phyloP scores from a whole-genome alignment of 2,329 filamentous ascomycete genomes.

The Passalora sequoiae region DNA sequence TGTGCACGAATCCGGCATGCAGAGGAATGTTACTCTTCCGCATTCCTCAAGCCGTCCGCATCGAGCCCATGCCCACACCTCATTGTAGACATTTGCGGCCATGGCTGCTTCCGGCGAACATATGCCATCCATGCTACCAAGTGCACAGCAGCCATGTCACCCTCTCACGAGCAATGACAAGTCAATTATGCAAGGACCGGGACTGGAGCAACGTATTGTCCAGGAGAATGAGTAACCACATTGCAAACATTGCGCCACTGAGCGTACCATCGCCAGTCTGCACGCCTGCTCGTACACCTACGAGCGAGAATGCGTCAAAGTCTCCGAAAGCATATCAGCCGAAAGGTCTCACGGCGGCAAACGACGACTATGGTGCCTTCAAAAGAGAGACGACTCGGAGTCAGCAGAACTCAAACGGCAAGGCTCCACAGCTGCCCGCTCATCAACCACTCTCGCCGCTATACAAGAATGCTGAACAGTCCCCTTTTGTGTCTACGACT shows the following conservation, averaged over 20 bases:
- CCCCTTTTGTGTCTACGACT: not conserved
- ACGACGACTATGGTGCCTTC: too few relatives aligned
- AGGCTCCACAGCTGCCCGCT: not conserved
- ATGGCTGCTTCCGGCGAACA: not conserved
- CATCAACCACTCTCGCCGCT: not conserved
- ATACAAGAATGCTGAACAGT: not conserved
- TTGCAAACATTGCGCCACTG: not conserved
- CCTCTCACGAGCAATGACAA: not conserved
- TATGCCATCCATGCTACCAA: not conserved
- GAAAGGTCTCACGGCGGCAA: not conserved
- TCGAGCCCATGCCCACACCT: not conserved
- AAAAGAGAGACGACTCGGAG: too few relatives aligned
- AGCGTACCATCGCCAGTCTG: constrained; percentile 1
- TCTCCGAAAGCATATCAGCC: not conserved
- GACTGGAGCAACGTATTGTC: constrained; percentile 2
- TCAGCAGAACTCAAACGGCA: too few relatives aligned
- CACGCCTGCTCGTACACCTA: not conserved
- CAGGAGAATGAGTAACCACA: constrained; percentile 2
- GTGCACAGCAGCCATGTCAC: not conserved
- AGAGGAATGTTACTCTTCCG: constrained; percentile 8
- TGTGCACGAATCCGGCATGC: constrained; percentile 3
- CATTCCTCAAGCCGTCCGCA: not conserved
- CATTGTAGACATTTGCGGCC: not conserved
- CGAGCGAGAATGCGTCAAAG: not conserved
- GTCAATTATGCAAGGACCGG: not conserved